These are phyloP conservation scores for Mycena polygramma DNA, from an alignment of 768 basidiomycete species.

Conservation along the genomic window DNA sequence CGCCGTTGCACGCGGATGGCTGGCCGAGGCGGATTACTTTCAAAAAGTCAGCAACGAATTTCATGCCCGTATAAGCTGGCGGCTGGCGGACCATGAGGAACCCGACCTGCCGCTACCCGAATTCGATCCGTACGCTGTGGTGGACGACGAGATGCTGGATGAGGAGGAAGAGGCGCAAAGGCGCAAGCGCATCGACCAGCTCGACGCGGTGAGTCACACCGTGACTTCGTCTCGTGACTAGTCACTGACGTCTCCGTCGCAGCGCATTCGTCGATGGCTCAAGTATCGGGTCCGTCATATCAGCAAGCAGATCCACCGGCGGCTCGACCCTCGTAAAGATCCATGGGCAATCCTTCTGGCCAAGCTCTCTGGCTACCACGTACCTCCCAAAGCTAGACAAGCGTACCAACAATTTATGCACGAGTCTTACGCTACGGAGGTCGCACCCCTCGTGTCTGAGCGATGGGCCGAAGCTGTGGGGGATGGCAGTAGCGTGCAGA, in stretches of 20 bases:
- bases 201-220: slow-evolving; percentile 3
- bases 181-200: background rate
- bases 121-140: background rate
- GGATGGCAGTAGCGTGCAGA: background rate
- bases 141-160: background rate
- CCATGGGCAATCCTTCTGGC: background rate
- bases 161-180: background rate
- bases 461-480: background rate
- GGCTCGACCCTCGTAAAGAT: background rate
- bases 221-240: background rate
- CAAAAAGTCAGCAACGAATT: slow-evolving; percentile 11
- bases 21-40: background rate
- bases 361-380: background rate
- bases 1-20: background rate
- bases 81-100: background rate
- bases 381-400: background rate
- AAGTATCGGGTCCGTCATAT: background rate
- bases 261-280: background rate
- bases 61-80: background rate
- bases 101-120: background rate
- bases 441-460: background rate
- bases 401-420: slow-evolving; percentile 3
- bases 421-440: background rate
- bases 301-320: background rate
- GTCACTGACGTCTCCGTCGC: background rate